phyloP scores from a whole-genome alignment of 2,329 filamentous ascomycete genomes.

The Sarocladium kiliense region DNA sequence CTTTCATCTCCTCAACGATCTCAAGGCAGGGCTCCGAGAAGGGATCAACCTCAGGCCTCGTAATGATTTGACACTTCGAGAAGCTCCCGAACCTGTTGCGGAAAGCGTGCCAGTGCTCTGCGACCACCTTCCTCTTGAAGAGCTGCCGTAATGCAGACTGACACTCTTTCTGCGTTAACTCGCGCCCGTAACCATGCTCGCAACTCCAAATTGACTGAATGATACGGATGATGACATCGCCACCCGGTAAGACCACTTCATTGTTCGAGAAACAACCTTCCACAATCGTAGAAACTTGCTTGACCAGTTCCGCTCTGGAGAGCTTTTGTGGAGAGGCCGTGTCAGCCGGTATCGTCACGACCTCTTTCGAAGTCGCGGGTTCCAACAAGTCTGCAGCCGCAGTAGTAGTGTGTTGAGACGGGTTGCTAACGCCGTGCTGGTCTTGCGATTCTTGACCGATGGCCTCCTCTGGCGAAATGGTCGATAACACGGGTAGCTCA shows the following conservation, averaged over 20 bases:
- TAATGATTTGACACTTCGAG: conserved; percentile 38
- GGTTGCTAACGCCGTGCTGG: not conserved
- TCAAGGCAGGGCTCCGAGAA: conserved; percentile 34
- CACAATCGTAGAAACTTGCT: not conserved
- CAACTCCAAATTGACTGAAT: conserved; percentile 39
- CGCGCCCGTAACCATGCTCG: conserved; percentile 31
- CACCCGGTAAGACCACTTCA: conserved; percentile 45
- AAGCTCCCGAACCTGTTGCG: conserved; percentile 34
- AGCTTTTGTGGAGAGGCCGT: not conserved
- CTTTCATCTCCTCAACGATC: conserved; percentile 43
- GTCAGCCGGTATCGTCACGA: not conserved
- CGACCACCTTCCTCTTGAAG: conserved; percentile 26
- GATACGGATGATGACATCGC: conserved; percentile 43
- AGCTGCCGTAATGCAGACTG: conserved; percentile 33
- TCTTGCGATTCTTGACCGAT: not conserved
- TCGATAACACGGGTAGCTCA: not conserved
- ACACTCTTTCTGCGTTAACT: conserved; percentile 34
- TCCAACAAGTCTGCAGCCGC: not conserved
- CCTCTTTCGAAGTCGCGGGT: not conserved
- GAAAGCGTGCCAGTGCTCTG: conserved; percentile 40
- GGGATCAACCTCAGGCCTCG: conserved; percentile 35
- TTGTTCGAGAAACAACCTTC: not conserved
- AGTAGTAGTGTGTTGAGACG: not conserved
- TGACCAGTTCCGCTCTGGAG: not conserved
- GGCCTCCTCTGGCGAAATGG: not conserved